Evolutionary conservation across 1,284 basidiomycete genomes (phyloP).

Genomic region (Cutaneotrichosporon sp.): DNA sequence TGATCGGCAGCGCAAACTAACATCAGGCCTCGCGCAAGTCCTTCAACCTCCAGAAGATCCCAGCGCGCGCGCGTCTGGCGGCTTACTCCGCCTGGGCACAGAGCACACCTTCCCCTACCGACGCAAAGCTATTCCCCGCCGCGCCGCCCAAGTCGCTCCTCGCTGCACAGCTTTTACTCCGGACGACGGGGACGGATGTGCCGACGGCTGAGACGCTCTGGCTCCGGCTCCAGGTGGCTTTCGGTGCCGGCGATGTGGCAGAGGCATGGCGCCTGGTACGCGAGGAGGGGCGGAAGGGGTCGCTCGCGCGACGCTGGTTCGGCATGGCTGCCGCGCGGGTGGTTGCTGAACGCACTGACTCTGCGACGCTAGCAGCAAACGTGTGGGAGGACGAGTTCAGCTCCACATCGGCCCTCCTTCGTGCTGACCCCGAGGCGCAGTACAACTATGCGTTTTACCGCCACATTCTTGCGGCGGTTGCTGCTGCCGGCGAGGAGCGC

Average conservation of each 20-base stretch:
- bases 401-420: constrained; percentile 18
- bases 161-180: constrained; percentile 25
- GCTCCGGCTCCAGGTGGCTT: constrained; percentile 35
- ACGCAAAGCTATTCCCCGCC: constrained; percentile 16
- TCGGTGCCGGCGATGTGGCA: constrained; percentile 22
- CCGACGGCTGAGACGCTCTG: constrained; percentile 34
- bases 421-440: constrained; percentile 25
- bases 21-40: constrained; percentile 28
- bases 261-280: constrained; percentile 21
- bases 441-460: constrained; percentile 41
- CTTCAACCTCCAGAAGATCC: constrained; percentile 33
- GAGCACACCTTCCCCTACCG: constrained; percentile 1
- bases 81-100: constrained; percentile 25
- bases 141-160: constrained; percentile 21
- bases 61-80: constrained; percentile 35
- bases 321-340: constrained; percentile 27
- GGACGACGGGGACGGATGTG: constrained; percentile 18
- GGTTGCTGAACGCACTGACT: constrained; percentile 14
- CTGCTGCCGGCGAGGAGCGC: constrained; percentile 1
- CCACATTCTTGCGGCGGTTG: constrained; percentile 19
- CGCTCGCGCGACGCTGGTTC: constrained; percentile 29
- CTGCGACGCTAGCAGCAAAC: not conserved
- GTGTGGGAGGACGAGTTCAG: constrained; percentile 29
- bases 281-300: constrained; percentile 23
- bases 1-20: not conserved